Percentiles rank a stretch among this genome's conserved stretches.
Evolutionary conservation across 148 eudicot genomes (phyloP).

Genomic region (Mesembryanthemum crystallinum): DNA sequence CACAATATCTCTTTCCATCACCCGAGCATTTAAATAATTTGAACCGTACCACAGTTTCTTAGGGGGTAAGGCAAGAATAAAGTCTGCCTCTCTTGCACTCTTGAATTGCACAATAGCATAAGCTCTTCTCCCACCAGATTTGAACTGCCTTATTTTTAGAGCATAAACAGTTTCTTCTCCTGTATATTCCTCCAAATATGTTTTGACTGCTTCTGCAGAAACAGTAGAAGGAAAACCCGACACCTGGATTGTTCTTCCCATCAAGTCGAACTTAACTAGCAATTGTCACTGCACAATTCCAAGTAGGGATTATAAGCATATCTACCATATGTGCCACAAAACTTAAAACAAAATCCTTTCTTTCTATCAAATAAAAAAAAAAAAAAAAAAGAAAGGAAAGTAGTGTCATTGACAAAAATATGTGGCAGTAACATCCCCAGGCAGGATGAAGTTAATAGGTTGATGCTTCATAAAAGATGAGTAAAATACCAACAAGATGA

Average conservation of each 20-base stretch:
- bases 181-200: slow-evolving; percentile 31
- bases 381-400: too few species aligned
- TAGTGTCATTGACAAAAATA: neutral
- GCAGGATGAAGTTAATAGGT: neutral
- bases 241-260: slow-evolving; percentile 43
- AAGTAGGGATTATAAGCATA: neutral
- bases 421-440: neutral
- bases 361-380: too few species aligned
- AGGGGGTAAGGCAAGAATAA: slow-evolving; percentile 20
- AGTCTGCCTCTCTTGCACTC: slow-evolving; percentile 14
- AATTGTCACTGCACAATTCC: slow-evolving; percentile 24
- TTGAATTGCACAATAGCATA: slow-evolving; percentile 43
- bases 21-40: slow-evolving; percentile 32
- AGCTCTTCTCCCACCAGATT: slow-evolving; percentile 29
- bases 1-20: slow-evolving; percentile 39
- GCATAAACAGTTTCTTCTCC: slow-evolving; percentile 37
- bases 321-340: neutral
- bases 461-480: neutral
- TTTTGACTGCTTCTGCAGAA: slow-evolving; percentile 27
- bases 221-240: slow-evolving; percentile 42
- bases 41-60: slow-evolving; percentile 33
- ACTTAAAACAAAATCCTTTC: neutral
- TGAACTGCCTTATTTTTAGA: slow-evolving; percentile 37
- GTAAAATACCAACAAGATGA: neutral
- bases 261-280: slow-evolving; percentile 1